Conservation (phyloP, 768 basidiomycete genomes). For the Heimioporus sp. region DNA sequence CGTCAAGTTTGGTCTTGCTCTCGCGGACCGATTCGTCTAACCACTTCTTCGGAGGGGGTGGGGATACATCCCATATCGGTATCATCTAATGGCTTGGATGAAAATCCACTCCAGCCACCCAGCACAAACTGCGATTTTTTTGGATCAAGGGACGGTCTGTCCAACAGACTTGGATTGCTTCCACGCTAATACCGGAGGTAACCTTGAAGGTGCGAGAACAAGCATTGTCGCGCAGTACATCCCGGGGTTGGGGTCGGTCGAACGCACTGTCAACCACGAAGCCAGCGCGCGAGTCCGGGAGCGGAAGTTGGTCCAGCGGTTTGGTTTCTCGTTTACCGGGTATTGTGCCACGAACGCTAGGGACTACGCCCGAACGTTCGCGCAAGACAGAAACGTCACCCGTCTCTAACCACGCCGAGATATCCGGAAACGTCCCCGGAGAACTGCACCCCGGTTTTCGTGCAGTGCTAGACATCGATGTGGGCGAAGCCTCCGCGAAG, state of each 20-base stretch:
- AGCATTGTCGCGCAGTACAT: conserved; percentile 9
- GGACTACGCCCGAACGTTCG: conserved; percentile 2
- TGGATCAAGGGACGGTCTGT: background rate
- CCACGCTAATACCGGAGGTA: conserved; percentile 24
- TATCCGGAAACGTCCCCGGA: conserved; percentile 27
- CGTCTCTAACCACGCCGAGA: conserved; percentile 32
- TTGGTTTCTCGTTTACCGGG: background rate
- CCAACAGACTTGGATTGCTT: conserved; percentile 5
- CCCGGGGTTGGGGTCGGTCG: conserved; percentile 22
- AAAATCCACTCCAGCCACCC: conserved; percentile 3
- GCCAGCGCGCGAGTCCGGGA: conserved; percentile 30
- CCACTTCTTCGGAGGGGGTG: conserved; percentile 7
- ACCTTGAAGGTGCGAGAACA: conserved; percentile 15
- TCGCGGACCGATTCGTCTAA: background rate
- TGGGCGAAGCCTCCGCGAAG: conserved; percentile 10
- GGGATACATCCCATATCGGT: background rate
- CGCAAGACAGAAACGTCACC: conserved; percentile 24
- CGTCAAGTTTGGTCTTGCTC: conserved; percentile 3
- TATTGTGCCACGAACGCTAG: conserved; percentile 12
- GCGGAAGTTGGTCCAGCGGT: conserved; percentile 21
- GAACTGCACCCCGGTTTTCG: conserved; percentile 27
- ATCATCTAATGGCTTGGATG: background rate
- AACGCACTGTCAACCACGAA: conserved; percentile 27
- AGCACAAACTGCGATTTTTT: conserved; percentile 1
- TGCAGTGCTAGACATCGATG: conserved; percentile 4